Conservation (phyloP, 805 yeast genomes). For the Candida ipomoeae region DNA sequence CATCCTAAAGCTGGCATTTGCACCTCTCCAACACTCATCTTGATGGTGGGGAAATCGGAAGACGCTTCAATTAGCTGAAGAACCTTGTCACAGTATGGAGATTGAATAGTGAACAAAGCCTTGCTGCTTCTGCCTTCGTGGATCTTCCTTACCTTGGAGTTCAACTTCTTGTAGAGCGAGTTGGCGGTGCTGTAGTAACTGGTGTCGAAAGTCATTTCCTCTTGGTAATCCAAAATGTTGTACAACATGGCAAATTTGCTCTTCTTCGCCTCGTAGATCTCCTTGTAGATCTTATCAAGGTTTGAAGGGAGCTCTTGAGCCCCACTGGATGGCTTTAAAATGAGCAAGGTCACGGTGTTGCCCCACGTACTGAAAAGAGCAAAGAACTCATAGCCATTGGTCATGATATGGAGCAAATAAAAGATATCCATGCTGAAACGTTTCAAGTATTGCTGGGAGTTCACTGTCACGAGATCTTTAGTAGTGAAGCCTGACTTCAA, state of each 20-base stretch:
- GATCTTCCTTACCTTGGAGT: slow-evolving; percentile 48
- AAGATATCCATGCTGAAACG: slow-evolving; percentile 54
- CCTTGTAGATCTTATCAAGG: slow-evolving; percentile 52
- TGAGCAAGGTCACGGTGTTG: slow-evolving; percentile 44
- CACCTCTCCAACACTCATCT: slow-evolving; percentile 54
- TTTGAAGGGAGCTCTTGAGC: slow-evolving; percentile 64
- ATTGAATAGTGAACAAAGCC: slow-evolving; percentile 66
- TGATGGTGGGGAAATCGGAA: slow-evolving; percentile 58
- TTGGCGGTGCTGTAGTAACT: slow-evolving; percentile 50
- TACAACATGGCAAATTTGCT: slow-evolving; percentile 40
- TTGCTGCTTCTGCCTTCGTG: slow-evolving; percentile 61
- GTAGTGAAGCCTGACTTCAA: slow-evolving; percentile 78
- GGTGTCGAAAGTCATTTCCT: slow-evolving; percentile 50
- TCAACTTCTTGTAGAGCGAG: slow-evolving; percentile 56
- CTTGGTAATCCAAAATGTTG: slow-evolving; percentile 50
- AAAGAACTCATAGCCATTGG: slow-evolving; percentile 74
- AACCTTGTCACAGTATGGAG: slow-evolving; percentile 54
- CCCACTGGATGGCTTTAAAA: slow-evolving; percentile 61
- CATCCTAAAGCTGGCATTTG: slow-evolving; percentile 74
- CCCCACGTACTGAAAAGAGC: slow-evolving; percentile 65
- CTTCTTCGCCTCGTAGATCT: slow-evolving; percentile 45
- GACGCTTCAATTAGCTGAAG: slow-evolving; percentile 44
- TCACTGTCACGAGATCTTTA: slow-evolving; percentile 48
- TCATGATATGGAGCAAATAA: slow-evolving; percentile 63
- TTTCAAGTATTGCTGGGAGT: slow-evolving; percentile 50